Evolutionary conservation across 2,329 filamentous ascomycete genomes (phyloP), one percentile per base, ranked within the genome.

Genomic region (Venturia oleaginea): DNA sequence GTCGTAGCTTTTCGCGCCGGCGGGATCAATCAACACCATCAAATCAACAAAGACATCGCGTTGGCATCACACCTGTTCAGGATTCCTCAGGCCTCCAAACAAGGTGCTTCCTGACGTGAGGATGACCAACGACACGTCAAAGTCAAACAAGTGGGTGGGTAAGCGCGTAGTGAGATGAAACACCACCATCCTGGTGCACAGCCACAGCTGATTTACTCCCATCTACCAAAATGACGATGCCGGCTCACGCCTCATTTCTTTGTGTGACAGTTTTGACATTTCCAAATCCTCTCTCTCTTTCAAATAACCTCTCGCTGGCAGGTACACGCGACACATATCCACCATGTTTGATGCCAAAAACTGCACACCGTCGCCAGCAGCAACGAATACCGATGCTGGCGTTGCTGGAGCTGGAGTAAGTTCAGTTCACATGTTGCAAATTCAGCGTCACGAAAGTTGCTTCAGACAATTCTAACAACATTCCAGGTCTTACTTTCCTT

Each of bases 401-500:
- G 80, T 87, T 64, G 83, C 84, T 63, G 82, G 83, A 60, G 76
- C 80, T 43, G 83, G 83, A 66, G 82, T 84, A 79, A n/a, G n/a
- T n/a, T n/a, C n/a, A 68, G 81, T 30, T 74, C 54, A 7, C 51
- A 54, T 61, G 61, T 38, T 51, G 15, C 40, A n/a, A 19, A n/a
- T n/a, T 43, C 17, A 3, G 17, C 3, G 40, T 2, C 40, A 40
- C 11, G 15, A 27, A 51, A n/a, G n/a, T n/a, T n/a, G n/a, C n/a
- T n/a, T n/a, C n/a, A 7, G 19, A 64, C 62, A 37, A 37, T 64
- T 10, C 32, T 62, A 62, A 38, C 40, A 13, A 5, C 17, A 34
- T 3, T 4, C 15, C 65, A 85, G 82, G 81, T 86, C 66, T 77
- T 88, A 38, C 79, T 88, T 67, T 87, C 85, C 59, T 88, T 87